These are phyloP conservation scores for Sonneratia caseolaris DNA, from an alignment of 345 rosid species.

Conservation along the genomic window DNA sequence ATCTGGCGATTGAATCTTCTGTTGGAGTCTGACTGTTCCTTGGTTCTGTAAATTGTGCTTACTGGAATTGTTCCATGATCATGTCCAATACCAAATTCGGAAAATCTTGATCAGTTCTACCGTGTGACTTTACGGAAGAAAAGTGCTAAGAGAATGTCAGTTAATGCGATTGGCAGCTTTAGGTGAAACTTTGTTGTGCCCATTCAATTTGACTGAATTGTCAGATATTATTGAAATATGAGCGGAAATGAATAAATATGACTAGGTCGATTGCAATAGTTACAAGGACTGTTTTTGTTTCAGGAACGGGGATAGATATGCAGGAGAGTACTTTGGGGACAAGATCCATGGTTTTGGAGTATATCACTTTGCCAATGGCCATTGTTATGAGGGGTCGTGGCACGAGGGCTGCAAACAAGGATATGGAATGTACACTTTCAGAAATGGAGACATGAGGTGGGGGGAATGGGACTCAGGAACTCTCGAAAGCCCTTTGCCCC, in stretches of 20 bases:
- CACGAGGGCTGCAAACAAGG: slow-evolving; percentile 95
- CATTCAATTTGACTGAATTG: not conserved
- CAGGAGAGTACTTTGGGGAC: slow-evolving; percentile 90
- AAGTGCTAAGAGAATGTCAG: not conserved
- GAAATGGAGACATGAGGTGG: slow-evolving; percentile 46
- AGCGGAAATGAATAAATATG: not conserved
- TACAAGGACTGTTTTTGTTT: slow-evolving; percentile 14
- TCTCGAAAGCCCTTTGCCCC: slow-evolving; percentile 38
- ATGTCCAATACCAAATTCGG: not conserved
- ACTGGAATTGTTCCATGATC: not conserved
- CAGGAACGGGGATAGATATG: slow-evolving; percentile 89
- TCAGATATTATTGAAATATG: not conserved
- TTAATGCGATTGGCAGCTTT: not conserved
- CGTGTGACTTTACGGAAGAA: too few relatives aligned
- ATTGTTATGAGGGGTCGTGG: slow-evolving; percentile 93
- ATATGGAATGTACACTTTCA: slow-evolving; percentile 66
- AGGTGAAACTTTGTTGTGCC: not conserved
- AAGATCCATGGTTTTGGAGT: slow-evolving; percentile 91
- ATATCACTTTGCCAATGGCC: slow-evolving; percentile 83
- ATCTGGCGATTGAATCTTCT: too few relatives aligned
- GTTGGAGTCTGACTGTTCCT: not conserved
- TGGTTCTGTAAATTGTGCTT: not conserved
- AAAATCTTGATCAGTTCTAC: not conserved
- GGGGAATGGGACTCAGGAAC: slow-evolving; percentile 80
- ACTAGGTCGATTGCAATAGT: not conserved